Percentiles rank a stretch among this genome's conserved stretches.
Conservation (phyloP, 352 stramenopile genomes). For the Chrysophaeum taylorii region DNA sequence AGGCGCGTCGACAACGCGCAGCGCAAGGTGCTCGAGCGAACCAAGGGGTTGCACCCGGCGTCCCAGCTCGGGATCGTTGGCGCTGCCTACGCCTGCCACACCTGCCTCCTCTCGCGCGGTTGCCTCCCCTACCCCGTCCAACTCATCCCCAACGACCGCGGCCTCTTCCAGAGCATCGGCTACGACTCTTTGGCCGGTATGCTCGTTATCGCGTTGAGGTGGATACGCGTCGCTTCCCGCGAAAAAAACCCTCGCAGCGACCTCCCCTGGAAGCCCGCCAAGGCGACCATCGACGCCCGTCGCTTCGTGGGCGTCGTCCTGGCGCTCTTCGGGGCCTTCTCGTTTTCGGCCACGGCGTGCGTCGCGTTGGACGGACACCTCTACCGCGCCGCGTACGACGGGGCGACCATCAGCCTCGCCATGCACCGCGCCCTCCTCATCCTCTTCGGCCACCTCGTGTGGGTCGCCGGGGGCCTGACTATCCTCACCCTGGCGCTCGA, state of each 20-base stretch:
- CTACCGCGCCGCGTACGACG: background rate
- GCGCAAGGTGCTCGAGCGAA: too few species aligned
- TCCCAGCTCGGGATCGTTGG: too few species aligned
- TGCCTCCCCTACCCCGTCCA: background rate
- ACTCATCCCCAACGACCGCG: background rate
- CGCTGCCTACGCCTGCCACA: background rate
- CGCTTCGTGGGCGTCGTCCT: slow-evolving; percentile 5
- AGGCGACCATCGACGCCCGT: too few species aligned
- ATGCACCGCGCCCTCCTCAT: slow-evolving; percentile 20
- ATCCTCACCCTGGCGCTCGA: slow-evolving; percentile 13
- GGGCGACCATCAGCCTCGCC: background rate
- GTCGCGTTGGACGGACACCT: slow-evolving; percentile 20
- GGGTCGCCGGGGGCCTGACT: slow-evolving; percentile 23
- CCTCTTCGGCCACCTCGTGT: slow-evolving; percentile 30
- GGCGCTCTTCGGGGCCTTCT: slow-evolving; percentile 20
- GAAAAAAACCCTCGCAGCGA: too few species aligned
- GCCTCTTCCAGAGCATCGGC: background rate
- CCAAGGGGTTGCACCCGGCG: too few species aligned
- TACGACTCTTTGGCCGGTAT: background rate
- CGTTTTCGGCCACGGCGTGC: slow-evolving; percentile 11
- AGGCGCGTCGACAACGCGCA: too few species aligned
- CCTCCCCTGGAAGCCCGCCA: too few species aligned
- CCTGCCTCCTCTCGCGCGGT: background rate
- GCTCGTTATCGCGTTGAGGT: background rate
- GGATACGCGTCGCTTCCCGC: too few species aligned